Conservation (phyloP, 2,329 filamentous ascomycete species). For the Alternaria brassicicola region DNA sequence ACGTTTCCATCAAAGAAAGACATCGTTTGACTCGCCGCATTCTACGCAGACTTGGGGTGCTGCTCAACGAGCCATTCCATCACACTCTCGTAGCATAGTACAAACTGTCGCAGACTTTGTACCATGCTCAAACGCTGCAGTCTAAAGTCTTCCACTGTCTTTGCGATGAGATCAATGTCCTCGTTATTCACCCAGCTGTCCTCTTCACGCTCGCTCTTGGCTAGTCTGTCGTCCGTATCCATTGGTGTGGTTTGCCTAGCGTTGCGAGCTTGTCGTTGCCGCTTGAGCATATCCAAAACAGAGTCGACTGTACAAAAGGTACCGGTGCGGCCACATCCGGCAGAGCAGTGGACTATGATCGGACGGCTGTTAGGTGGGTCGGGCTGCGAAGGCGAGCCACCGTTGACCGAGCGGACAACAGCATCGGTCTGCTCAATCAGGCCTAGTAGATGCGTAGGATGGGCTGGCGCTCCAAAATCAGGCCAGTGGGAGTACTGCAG, state of each 20-base stretch:
- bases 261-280: slow-evolving; percentile 63
- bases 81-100: slow-evolving; percentile 94
- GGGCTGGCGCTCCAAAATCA: slow-evolving; percentile 91
- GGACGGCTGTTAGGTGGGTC: slow-evolving; percentile 63
- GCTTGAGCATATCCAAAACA: slow-evolving; percentile 94
- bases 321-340: slow-evolving; percentile 92
- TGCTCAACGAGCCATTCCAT: slow-evolving; percentile 78
- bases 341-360: slow-evolving; percentile 92
- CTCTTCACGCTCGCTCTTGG: slow-evolving; percentile 49
- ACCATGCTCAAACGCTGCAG: slow-evolving; percentile 93
- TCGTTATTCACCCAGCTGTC: slow-evolving; percentile 73
- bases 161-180: slow-evolving; percentile 77
- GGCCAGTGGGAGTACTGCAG: slow-evolving; percentile 97
- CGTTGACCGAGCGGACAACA: slow-evolving; percentile 59
- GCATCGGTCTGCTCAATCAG: slow-evolving; percentile 90
- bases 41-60: slow-evolving; percentile 42
- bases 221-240: slow-evolving; percentile 37
- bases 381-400: slow-evolving; percentile 63
- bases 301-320: slow-evolving; percentile 97
- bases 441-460: slow-evolving; percentile 83
- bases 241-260: slow-evolving; percentile 51
- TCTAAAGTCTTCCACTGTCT: slow-evolving; percentile 89
- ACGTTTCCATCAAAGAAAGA: slow-evolving; percentile 1
- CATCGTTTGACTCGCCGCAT: not conserved
- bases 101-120: slow-evolving; percentile 89